A percentile compares a stretch with the other conserved stretches of the same genome.
Conservation (phyloP, 371 early-diverging fungal species). For the Parasitella parasitica region DNA sequence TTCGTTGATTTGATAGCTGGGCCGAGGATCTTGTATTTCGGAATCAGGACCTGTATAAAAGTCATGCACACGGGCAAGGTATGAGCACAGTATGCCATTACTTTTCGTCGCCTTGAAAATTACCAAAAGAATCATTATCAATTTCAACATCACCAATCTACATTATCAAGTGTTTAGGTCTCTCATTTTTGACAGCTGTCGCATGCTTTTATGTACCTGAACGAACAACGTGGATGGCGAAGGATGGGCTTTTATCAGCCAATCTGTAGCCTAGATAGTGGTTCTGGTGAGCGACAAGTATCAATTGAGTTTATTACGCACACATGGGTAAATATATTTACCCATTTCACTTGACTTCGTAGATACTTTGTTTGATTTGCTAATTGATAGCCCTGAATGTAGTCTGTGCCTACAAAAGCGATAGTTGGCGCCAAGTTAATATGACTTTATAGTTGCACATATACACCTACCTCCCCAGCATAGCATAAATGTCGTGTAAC, state of each 20-base stretch:
- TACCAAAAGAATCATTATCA: conserved; percentile 28
- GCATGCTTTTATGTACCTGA: conserved; percentile 19
- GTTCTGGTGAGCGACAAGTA: no score
- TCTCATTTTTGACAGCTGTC: no score
- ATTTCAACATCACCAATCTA: conserved; percentile 19
- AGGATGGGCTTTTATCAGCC: conserved; percentile 45
- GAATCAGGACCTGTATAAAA: conserved; percentile 17
- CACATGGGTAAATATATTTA: conserved; percentile 23
- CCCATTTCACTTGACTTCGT: conserved; percentile 59
- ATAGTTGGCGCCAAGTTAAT: background rate
- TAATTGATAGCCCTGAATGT: conserved; percentile 49
- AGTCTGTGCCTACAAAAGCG: conserved; percentile 25
- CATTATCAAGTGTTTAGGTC: background rate
- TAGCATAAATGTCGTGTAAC: conserved; percentile 49
- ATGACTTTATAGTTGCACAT: background rate
- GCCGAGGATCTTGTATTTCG: conserved; percentile 42
- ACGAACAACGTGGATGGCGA: conserved; percentile 17
- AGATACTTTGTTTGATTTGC: conserved; percentile 51
- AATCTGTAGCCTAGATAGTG: conserved; percentile 55
- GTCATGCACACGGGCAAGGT: no score
- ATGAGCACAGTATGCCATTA: no score
- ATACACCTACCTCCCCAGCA: conserved; percentile 55
- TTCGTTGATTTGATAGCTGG: conserved; percentile 40
- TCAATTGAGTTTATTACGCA: no score
- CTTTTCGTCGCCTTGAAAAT: no score